Evolutionary conservation across 306 rosid species (phyloP), one percentile per base, ranked within the genome.

Genomic region (Pueraria montana): DNA sequence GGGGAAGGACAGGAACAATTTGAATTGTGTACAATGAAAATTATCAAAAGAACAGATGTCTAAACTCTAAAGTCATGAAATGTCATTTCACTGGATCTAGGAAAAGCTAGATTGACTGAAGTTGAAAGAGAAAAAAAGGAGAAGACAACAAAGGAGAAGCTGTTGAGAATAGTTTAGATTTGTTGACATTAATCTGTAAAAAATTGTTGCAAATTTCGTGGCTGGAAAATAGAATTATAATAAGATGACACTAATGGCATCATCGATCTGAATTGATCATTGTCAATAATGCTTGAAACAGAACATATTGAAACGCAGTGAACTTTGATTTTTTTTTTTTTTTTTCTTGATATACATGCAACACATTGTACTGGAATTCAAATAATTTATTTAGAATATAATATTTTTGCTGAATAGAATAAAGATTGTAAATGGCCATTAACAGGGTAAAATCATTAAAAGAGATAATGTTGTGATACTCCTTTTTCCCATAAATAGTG

Each of bases 141-240:
- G 43, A 63, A 27, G 42, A 32, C 13, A 64, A 64, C 43, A 64
- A 64, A 14, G 70, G 43, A 30, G 40, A 12, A 27, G 21, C 13
- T 6, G 45, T 6, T 32, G 45, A 32, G 70, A 63, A 64, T 32
- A 64, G 70, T 64, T 65, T 64, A 32, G 45, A 63, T 27, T 63
- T 7, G 46, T 8, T 32, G 12, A 32, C 20, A 8, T n/a, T 9
- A n/a, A 8, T 65, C 48, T 34, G 24, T 16, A n/a, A 65, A 16
- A 65, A 34, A 65, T 27, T 62, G 40, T 32, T 30, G 4, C 16
- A 30, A 27, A 14, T 64, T 34, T 32, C 45, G 7, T 17, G 2
- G 48, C 46, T 65, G 26, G 46, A 32, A 26, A 65, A 65, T 65
- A 34, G 3, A 32, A 65, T n/a, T 34, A 32, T 16, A 34, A 63